phyloP scores from a whole-genome alignment of 2,329 filamentous ascomycete species.

The Ophiosphaerella korrae region DNA sequence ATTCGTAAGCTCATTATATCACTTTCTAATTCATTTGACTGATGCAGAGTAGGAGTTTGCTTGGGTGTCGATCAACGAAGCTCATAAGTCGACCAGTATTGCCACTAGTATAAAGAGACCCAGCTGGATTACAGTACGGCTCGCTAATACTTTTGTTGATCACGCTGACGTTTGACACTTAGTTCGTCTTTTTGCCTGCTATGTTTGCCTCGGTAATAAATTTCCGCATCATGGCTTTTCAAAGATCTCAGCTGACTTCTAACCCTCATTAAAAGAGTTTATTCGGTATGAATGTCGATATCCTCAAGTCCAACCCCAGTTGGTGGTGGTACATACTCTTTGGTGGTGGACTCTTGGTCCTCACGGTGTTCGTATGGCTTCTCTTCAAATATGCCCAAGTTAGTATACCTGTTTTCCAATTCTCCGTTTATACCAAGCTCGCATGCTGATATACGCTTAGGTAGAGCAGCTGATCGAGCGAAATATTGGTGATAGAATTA shows the following conservation, averaged over 20 bases:
- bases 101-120: conserved; percentile 13
- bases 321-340: conserved; percentile 7
- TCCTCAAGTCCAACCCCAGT: conserved; percentile 1
- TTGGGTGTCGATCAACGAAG: conserved; percentile 14
- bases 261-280: neutral
- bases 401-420: neutral
- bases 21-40: neutral
- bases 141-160: neutral
- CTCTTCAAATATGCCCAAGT: conserved; percentile 1
- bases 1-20: neutral
- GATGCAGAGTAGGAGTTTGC: conserved; percentile 11
- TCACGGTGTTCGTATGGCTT: conserved; percentile 3
- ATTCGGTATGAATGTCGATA: conserved; percentile 8
- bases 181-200: conserved; percentile 7
- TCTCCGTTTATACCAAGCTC: neutral
- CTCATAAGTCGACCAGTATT: conserved; percentile 10
- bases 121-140: conserved; percentile 11
- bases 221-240: neutral
- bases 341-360: neutral
- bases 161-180: neutral
- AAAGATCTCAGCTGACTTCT: neutral
- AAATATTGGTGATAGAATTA: neutral
- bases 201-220: conserved; percentile 6
- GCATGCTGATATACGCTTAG: neutral
- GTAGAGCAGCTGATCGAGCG: neutral